Conservation (phyloP, 495 filamentous ascomycete species). For the Beverwykella pulmonaria region DNA sequence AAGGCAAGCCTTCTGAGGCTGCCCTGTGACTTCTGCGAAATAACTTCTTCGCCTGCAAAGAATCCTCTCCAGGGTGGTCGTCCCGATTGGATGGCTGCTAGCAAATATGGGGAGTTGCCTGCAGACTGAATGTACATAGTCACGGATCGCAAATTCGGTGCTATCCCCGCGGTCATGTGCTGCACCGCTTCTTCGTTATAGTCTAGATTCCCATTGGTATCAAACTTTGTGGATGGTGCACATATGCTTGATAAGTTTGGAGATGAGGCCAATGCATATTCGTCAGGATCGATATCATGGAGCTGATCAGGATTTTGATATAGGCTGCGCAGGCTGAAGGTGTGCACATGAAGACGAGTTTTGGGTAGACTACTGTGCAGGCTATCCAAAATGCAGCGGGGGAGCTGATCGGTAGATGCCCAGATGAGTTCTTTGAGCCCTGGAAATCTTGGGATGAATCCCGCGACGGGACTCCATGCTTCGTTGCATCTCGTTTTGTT, state of each 20-base stretch:
- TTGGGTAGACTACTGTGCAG: conserved; percentile 7
- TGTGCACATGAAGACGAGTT: conserved; percentile 5
- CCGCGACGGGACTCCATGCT: not conserved
- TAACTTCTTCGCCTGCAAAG: not conserved
- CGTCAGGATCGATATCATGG: conserved; percentile 11
- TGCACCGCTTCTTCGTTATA: conserved; percentile 15
- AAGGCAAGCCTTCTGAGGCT: not conserved
- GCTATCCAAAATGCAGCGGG: conserved; percentile 9
- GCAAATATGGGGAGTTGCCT: not conserved
- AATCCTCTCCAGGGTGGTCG: not conserved
- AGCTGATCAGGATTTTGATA: conserved; percentile 1
- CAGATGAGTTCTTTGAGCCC: conserved; percentile 11
- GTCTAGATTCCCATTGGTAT: not conserved
- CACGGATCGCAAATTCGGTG: conserved; percentile 11
- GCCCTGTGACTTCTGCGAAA: not conserved
- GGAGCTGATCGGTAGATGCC: conserved; percentile 9
- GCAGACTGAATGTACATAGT: not conserved
- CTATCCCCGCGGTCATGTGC: not conserved
- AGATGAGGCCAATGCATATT: conserved; percentile 17
- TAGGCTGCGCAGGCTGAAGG: conserved; percentile 20
- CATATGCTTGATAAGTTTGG: conserved; percentile 12
- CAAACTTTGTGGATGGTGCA: not conserved
- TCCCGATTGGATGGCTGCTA: not conserved
- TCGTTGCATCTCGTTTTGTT: not conserved
- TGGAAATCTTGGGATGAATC: not conserved